A percentile compares a stretch with the other conserved stretches of the same genome.
These are phyloP conservation scores for Candida maris DNA, from an alignment of 805 yeast species.

Conservation along the genomic window DNA sequence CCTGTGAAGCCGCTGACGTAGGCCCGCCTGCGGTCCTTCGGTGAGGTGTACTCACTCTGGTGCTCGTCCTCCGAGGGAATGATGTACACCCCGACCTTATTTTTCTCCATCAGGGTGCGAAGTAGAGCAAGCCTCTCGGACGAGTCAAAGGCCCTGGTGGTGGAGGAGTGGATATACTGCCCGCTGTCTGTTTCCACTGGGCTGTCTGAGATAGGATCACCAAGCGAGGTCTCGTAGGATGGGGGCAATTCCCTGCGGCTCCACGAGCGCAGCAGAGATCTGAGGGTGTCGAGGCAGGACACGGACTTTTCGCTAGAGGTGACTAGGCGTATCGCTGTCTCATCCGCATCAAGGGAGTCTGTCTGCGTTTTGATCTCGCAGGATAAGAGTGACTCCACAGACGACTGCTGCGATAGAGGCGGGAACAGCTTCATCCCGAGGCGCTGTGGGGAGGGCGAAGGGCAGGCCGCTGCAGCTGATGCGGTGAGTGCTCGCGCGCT, in stretches of 20 bases:
- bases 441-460: not conserved
- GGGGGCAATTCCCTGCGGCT: too few species aligned
- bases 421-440: too few species aligned
- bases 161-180: conserved; percentile 1
- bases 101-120: conserved; percentile 42
- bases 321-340: conserved; percentile 15
- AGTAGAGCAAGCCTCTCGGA: conserved; percentile 36
- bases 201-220: too few species aligned
- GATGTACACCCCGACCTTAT: conserved; percentile 50
- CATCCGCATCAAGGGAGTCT: conserved; percentile 7
- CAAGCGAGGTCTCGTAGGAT: too few species aligned
- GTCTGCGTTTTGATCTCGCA: conserved; percentile 3
- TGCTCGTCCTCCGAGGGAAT: conserved; percentile 85
- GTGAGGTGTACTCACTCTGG: conserved; percentile 83
- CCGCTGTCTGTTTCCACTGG: too few species aligned
- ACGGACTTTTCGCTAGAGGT: conserved; percentile 17
- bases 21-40: conserved; percentile 76
- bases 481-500: too few species aligned
- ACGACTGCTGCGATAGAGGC: conserved; percentile 1
- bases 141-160: conserved; percentile 25
- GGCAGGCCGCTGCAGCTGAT: too few species aligned
- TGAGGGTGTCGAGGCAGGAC: conserved; percentile 19
- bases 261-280: conserved; percentile 11
- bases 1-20: conserved; percentile 89
- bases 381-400: conserved; percentile 2